A percentile compares a stretch with the other conserved stretches of the same genome.
Evolutionary conservation across 345 rosid species (phyloP).

Genomic region (Brassica napus): Da-Ae NC_063446.1:67121001-67121500

Average conservation of each 20-base stretch:
- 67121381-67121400: neutral
- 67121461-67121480: neutral
- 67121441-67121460: neutral
- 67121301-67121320: neutral
- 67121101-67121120: neutral
- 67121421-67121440: neutral
- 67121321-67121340: neutral
- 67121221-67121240: neutral
- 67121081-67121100: neutral
- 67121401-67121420: neutral
- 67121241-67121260: neutral
- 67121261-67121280: neutral
- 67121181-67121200: neutral
- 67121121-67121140: neutral
- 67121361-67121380: neutral
- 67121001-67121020: neutral
- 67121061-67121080: neutral
- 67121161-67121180: neutral
- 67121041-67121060: neutral
- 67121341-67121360: neutral
- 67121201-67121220: neutral
- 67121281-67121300: neutral
- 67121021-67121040: neutral
- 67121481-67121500: no score
- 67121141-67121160: conserved; percentile 1